Evolutionary conservation across 768 basidiomycete species (phyloP), one percentile per base, ranked within the genome.

Genomic region (Auricularia sp.): DNA sequence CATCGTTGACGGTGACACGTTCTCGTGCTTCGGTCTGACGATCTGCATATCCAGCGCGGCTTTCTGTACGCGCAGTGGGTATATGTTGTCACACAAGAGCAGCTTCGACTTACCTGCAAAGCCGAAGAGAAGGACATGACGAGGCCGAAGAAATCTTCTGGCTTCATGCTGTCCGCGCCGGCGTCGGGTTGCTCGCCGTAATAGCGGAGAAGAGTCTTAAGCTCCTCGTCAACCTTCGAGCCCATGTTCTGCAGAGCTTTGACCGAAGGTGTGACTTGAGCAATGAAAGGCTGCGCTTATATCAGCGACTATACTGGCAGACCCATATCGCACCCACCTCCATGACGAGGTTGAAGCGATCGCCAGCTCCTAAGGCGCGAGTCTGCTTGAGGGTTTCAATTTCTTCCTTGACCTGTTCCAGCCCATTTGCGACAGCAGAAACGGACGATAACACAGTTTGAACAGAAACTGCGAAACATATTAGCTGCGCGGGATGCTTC

Each of bases 111-210:
- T 67, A 86, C 88, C 82, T 87, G 85, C 21, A 94, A 77, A 1
- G 84, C 84, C 0, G 84, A 83, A 0, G 87, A 88, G 74, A 94
- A 93, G 0, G 86, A 82, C n/a, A 83, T 78, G 58, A 94, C 81
- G 64, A 87, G 75, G 0, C 81, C 83, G 69, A 97, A 95, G 71
- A 97, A 86, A 67, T 90, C 89, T 72, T 95, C 94, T 0, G 89
- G 83, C 70, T 88, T 92, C 2, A 82, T 80, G 1, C 85, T 78
- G 16, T 91, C 85, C 0, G 83, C 78, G 3, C 58, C 59, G 0
- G 83, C 77, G 62, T 85, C 82, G 1, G 85, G 82, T 63, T 80
- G 80, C 72, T 96, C 92, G 4, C 93, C 93, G 71, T 87, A 96
- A 76, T 89, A 97, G 0, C 70, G 65, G 6, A 91, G 76, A 33